These are phyloP conservation scores for Acorus gramineus DNA, from an alignment of 106 monocot genomes.

Conservation along the genomic window DNA sequence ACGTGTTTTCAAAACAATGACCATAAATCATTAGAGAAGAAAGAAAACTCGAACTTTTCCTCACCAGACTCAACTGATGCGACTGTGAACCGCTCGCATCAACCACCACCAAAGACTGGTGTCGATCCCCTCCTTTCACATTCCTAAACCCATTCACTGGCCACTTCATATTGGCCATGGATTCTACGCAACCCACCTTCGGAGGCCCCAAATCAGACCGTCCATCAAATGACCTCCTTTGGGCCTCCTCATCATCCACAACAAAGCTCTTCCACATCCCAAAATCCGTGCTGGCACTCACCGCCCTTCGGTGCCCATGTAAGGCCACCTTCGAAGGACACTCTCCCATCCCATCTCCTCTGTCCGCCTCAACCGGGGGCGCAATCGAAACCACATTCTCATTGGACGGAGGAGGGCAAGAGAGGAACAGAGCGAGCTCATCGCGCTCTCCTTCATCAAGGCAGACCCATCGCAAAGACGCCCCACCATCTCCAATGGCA, in stretches of 20 bases:
- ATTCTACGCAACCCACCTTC: constrained; percentile 30
- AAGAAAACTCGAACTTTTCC: background rate
- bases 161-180: constrained; percentile 34
- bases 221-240: constrained; percentile 18
- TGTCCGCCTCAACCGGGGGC: background rate
- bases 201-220: constrained; percentile 12
- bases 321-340: too few species aligned
- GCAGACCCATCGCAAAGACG: constrained; percentile 8
- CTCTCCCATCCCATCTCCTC: too few species aligned
- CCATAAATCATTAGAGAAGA: background rate
- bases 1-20: too few species aligned
- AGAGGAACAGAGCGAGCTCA: constrained; percentile 40
- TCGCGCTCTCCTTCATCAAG: constrained; percentile 42
- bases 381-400: constrained; percentile 2
- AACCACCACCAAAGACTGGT: constrained; percentile 9
- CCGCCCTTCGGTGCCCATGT: constrained; percentile 21
- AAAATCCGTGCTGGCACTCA: constrained; percentile 24
- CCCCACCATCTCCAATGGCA: constrained; percentile 7
- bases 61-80: constrained; percentile 36
- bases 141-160: constrained; percentile 37
- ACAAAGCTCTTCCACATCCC: constrained; percentile 31
- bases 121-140: constrained; percentile 15
- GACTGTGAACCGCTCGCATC: constrained; percentile 27
- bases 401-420: constrained; percentile 6
- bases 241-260: constrained; percentile 14